A percentile compares a stretch with the other conserved stretches of the same genome.
These are phyloP conservation scores for Candida hungchunana DNA, from an alignment of 805 yeast species.

Conservation along the genomic window DNA sequence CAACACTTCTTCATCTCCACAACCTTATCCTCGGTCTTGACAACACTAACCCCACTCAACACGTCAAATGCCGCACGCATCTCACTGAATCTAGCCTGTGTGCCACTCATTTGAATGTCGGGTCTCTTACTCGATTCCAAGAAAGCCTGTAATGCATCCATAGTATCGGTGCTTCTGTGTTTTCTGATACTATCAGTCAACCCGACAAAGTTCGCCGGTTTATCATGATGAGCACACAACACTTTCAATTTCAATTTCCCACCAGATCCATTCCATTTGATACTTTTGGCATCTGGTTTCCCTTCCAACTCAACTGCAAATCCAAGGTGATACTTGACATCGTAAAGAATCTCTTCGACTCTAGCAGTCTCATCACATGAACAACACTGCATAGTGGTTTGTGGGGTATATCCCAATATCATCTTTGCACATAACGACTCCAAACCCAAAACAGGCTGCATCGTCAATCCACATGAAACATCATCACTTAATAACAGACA, in stretches of 20 bases:
- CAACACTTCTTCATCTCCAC: not conserved
- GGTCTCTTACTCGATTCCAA: conserved; percentile 20
- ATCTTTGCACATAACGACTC: conserved; percentile 26
- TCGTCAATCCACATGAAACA: conserved; percentile 39
- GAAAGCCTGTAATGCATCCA: conserved; percentile 18
- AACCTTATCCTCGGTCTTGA: not conserved
- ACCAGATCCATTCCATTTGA: no score
- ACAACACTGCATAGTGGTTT: conserved; percentile 39
- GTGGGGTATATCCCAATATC: conserved; percentile 17
- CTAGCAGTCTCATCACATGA: conserved; percentile 44
- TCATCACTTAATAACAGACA: conserved; percentile 59
- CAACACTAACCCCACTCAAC: not conserved
- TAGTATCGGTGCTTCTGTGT: conserved; percentile 9
- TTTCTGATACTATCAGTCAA: conserved; percentile 22
- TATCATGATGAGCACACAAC: conserved; percentile 38
- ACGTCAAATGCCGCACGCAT: conserved; percentile 12
- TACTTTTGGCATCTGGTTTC: conserved; percentile 21
- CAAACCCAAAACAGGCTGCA: conserved; percentile 47
- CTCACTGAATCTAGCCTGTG: conserved; percentile 40
- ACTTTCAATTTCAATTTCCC: no score
- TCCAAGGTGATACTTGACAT: conserved; percentile 44
- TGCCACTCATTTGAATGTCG: conserved; percentile 24
- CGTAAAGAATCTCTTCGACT: conserved; percentile 37
- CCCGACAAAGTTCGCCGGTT: conserved; percentile 18
- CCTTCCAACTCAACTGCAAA: conserved; percentile 32